Evolutionary conservation across 306 rosid genomes (phyloP).

Genomic region (Begonia loranthoides): DNA sequence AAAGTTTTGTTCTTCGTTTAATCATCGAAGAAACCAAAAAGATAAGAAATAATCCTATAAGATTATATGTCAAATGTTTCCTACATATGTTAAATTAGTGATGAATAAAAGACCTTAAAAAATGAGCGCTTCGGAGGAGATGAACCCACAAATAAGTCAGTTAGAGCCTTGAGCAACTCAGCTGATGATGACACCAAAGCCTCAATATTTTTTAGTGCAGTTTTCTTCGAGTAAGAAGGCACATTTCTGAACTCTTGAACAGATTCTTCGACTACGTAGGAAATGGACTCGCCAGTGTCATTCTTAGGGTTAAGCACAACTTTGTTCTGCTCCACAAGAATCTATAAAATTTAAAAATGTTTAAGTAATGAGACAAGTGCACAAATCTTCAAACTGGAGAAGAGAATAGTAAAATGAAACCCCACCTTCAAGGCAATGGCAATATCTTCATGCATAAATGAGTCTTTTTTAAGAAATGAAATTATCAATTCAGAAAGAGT

Average conservation of each 20-base stretch:
- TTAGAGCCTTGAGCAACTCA: slow-evolving; percentile 45
- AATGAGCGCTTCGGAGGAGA: slow-evolving; percentile 24
- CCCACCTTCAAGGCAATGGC: slow-evolving; percentile 59
- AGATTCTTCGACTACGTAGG: slow-evolving; percentile 17
- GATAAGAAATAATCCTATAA: too few species aligned
- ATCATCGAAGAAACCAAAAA: too few species aligned
- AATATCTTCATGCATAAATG: slow-evolving; percentile 57
- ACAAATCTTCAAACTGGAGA: neutral
- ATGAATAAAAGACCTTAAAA: slow-evolving; percentile 46
- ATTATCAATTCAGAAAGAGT: slow-evolving; percentile 33
- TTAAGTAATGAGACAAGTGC: too few species aligned
- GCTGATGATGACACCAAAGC: slow-evolving; percentile 50
- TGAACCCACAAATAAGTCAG: slow-evolving; percentile 55
- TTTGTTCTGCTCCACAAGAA: slow-evolving; percentile 74
- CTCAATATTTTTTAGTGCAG: slow-evolving; percentile 53
- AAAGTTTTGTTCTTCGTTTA: too few species aligned
- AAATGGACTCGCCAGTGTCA: slow-evolving; percentile 15
- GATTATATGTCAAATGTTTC: too few species aligned
- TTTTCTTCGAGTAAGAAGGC: slow-evolving; percentile 62
- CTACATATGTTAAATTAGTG: neutral
- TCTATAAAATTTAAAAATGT: slow-evolving; percentile 24
- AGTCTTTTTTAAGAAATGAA: slow-evolving; percentile 60
- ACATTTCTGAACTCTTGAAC: slow-evolving; percentile 16
- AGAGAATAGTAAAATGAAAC: slow-evolving; percentile 6
- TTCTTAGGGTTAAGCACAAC: slow-evolving; percentile 32